These are phyloP conservation scores for Plasmodium malariae DNA, from an alignment of 169 alveolate species.

Conservation along the genomic window DNA sequence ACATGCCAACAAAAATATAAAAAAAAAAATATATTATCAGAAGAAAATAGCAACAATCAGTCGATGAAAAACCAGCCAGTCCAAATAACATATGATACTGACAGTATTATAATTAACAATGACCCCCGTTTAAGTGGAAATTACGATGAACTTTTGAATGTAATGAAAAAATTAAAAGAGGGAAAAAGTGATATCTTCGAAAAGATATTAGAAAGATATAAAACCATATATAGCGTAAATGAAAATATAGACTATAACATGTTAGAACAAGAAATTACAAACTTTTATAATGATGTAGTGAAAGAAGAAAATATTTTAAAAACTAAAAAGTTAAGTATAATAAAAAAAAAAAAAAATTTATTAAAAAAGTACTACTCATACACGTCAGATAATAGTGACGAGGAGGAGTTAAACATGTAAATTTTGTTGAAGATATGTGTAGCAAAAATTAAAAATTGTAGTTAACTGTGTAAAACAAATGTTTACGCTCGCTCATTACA, in stretches of 20 bases:
- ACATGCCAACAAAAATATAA: background rate
- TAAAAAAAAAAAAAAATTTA: constrained; percentile 26
- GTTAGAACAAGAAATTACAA: constrained; percentile 27
- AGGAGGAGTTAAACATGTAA: constrained; percentile 40
- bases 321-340: constrained; percentile 28
- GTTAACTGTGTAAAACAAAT: too few species aligned
- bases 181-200: constrained; percentile 27
- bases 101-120: background rate
- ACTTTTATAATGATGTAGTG: background rate
- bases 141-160: background rate
- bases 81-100: background rate
- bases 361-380: constrained; percentile 40
- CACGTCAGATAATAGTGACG: constrained; percentile 56
- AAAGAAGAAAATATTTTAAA: constrained; percentile 30
- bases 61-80: background rate
- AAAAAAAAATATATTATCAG: background rate
- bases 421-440: too few species aligned
- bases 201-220: constrained; percentile 30
- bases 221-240: constrained; percentile 7
- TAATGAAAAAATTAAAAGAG: constrained; percentile 10
- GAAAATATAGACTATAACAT: constrained; percentile 30
- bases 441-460: too few species aligned
- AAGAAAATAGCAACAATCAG: constrained; percentile 1
- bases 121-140: background rate
- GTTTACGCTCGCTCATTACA: too few species aligned